Evolutionary conservation across 1,284 basidiomycete genomes (phyloP).

Genomic region (Ustilago loliicola): DNA sequence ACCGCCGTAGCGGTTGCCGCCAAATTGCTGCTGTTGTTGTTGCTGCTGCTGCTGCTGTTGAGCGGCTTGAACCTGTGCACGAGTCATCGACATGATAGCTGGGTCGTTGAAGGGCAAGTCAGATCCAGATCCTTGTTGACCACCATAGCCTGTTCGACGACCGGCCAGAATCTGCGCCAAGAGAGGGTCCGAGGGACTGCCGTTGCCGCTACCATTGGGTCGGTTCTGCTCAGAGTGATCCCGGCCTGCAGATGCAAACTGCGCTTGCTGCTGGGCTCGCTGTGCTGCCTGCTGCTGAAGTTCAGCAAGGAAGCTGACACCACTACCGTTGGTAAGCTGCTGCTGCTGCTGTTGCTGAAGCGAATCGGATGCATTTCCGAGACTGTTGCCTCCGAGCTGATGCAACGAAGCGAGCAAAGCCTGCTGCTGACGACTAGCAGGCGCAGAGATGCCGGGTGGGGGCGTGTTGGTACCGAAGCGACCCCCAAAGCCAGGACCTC

Average conservation of each 20-base stretch:
- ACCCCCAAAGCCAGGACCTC: conserved; percentile 39
- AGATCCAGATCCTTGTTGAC: conserved; percentile 20
- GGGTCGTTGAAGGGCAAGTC: conserved; percentile 59
- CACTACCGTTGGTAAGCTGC: conserved; percentile 37
- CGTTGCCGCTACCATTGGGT: conserved; percentile 28
- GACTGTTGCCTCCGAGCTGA: conserved; percentile 34
- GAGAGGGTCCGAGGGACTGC: conserved; percentile 58
- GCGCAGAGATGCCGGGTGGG: conserved; percentile 44
- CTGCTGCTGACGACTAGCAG: conserved; percentile 54
- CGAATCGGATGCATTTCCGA: conserved; percentile 20
- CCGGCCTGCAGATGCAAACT: conserved; percentile 25
- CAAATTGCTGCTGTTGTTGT: conserved; percentile 52
- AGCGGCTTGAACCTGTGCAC: conserved; percentile 53
- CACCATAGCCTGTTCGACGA: conserved; percentile 36
- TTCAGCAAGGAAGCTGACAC: conserved; percentile 45
- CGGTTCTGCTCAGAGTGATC: conserved; percentile 31
- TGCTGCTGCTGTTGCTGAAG: conserved; percentile 46
- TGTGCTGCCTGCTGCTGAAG: conserved; percentile 51
- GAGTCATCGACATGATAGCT: conserved; percentile 63
- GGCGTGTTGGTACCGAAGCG: conserved; percentile 52
- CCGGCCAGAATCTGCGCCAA: conserved; percentile 65
- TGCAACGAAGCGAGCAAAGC: conserved; percentile 51
- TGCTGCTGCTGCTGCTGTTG: conserved; percentile 58
- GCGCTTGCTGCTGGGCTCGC: conserved; percentile 48
- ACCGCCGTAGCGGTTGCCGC: conserved; percentile 36